A percentile compares a stretch with the other conserved stretches of the same genome.
Evolutionary conservation across 2,329 filamentous ascomycete genomes (phyloP).

Genomic region (Geoglossum cookeanum): DNA sequence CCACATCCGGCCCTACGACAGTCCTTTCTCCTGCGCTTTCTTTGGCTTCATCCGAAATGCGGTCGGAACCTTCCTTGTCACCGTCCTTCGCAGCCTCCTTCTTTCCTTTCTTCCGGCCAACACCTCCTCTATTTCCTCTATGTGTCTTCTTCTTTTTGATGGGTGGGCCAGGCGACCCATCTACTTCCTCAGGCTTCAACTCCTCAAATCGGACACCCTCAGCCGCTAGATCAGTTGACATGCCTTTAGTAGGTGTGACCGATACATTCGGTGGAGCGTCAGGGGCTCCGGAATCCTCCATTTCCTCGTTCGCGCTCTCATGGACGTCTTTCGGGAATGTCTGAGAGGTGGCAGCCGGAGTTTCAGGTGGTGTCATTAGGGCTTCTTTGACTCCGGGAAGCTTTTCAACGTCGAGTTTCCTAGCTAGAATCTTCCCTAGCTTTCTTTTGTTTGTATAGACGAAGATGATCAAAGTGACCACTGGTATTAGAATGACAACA

Average conservation of each 20-base stretch:
- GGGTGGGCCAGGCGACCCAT: background rate
- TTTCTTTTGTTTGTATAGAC: constrained; percentile 4
- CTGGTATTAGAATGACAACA: constrained; percentile 3
- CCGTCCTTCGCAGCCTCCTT: constrained; percentile 29
- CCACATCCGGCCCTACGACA: constrained; percentile 21
- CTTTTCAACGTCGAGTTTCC: constrained; percentile 4
- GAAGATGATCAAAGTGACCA: constrained; percentile 1
- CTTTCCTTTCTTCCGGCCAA: constrained; percentile 39
- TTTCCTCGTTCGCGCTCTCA: background rate
- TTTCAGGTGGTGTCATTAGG: constrained; percentile 2
- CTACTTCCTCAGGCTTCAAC: background rate
- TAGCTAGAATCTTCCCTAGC: constrained; percentile 2
- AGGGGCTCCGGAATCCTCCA: background rate
- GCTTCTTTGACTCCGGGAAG: constrained; percentile 3
- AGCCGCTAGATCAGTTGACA: background rate
- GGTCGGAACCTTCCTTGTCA: constrained; percentile 6
- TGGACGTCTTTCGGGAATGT: background rate
- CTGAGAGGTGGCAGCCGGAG: background rate
- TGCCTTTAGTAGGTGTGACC: background rate
- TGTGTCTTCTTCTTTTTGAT: constrained; percentile 48
- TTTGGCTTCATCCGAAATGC: constrained; percentile 15
- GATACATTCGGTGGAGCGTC: background rate
- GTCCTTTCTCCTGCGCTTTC: constrained; percentile 16
- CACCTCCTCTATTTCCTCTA: constrained; percentile 51
- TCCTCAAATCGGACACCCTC: constrained; percentile 1